Conservation (phyloP, 2,329 filamentous ascomycete genomes). For the Trichoderma sp. region DNA sequence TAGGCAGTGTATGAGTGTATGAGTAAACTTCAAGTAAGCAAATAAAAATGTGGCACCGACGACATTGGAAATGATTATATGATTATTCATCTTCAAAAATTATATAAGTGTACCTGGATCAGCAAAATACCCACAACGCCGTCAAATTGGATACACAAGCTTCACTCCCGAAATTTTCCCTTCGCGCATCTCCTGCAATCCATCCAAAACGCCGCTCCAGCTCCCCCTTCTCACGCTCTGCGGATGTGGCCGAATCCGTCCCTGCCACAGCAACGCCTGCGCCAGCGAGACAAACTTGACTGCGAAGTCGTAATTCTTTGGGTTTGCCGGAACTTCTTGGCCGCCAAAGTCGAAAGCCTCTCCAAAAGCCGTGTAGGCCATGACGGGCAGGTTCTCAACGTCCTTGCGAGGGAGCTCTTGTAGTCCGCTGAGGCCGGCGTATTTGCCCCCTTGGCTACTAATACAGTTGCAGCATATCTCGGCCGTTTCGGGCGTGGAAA, state of each 20-base stretch:
- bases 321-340: constrained; percentile 32
- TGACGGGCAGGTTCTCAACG: constrained; percentile 43
- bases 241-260: constrained; percentile 44
- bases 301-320: constrained; percentile 43
- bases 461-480: constrained; percentile 41
- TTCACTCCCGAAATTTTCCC: constrained; percentile 48
- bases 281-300: constrained; percentile 45
- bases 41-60: neutral
- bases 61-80: neutral
- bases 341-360: constrained; percentile 40
- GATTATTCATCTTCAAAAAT: neutral
- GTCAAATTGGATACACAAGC: constrained; percentile 45
- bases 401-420: constrained; percentile 39
- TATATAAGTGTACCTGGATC: neutral
- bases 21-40: neutral
- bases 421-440: constrained; percentile 47
- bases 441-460: constrained; percentile 41
- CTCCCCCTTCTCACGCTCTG: constrained; percentile 36
- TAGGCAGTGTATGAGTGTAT: neutral
- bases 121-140: neutral
- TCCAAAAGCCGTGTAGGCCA: constrained; percentile 49
- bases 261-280: constrained; percentile 41
- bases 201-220: constrained; percentile 37
- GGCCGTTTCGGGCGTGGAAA: constrained; percentile 29
- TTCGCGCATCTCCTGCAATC: constrained; percentile 41